A percentile compares a stretch with the other conserved stretches of the same genome.
phyloP scores from a whole-genome alignment of 768 basidiomycete species.

The Peribolospora kevripleyi region DNA sequence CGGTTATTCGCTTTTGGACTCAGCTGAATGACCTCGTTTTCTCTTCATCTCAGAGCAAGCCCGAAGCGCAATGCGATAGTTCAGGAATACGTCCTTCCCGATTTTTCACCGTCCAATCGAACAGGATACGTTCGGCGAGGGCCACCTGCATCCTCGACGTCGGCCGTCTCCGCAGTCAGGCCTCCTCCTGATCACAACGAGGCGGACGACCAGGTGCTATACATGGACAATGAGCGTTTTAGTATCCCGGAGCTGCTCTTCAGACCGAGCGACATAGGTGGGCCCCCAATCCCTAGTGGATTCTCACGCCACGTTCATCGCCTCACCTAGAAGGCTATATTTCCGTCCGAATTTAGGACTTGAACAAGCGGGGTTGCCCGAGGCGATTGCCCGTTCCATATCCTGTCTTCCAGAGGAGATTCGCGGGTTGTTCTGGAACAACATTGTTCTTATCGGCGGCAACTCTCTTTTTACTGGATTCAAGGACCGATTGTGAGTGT shows the following conservation, averaged over 20 bases:
- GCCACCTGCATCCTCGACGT: constrained; percentile 2
- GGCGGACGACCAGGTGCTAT: constrained; percentile 30
- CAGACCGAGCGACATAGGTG: constrained; percentile 70
- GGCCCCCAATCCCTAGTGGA: constrained; percentile 8
- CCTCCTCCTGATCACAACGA: constrained; percentile 1
- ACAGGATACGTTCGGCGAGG: constrained; percentile 26
- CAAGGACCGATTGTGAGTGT: constrained; percentile 43
- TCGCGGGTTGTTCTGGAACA: constrained; percentile 84
- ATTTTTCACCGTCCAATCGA: constrained; percentile 30
- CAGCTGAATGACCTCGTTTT: background rate
- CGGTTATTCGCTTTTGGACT: background rate
- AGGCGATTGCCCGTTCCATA: constrained; percentile 52
- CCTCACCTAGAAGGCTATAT: background rate
- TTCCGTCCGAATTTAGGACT: constrained; percentile 29
- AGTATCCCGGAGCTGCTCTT: constrained; percentile 80
- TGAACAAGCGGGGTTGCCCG: constrained; percentile 53
- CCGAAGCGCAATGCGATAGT: constrained; percentile 42
- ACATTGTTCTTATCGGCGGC: constrained; percentile 75
- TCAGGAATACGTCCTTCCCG: constrained; percentile 74
- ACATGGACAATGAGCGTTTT: constrained; percentile 80
- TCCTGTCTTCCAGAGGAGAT: constrained; percentile 49
- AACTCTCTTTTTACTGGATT: constrained; percentile 53
- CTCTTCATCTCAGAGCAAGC: constrained; percentile 11
- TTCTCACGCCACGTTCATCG: background rate
- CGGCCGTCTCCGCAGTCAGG: too few relatives aligned